Conservation (phyloP, 352 stramenopile species). For the Stramenopiles sp. region DNA sequence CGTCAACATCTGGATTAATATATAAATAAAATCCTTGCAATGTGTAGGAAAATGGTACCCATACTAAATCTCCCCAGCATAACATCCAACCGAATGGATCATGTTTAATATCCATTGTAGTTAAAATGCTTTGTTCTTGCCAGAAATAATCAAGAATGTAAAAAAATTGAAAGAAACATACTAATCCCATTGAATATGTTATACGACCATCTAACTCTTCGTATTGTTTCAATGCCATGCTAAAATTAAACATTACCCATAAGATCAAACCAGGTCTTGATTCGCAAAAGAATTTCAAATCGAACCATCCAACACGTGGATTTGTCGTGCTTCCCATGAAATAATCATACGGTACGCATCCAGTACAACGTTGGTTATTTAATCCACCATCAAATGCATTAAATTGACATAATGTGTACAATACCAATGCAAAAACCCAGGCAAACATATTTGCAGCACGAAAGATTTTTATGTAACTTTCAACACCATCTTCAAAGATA, state of each 20-base stretch:
- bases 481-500: not conserved
- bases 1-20: not conserved
- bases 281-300: constrained; percentile 73
- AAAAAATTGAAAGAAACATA: constrained; percentile 51
- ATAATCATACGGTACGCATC: constrained; percentile 59
- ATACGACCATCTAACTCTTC: constrained; percentile 17
- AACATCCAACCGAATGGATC: constrained; percentile 80
- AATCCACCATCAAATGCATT: not conserved
- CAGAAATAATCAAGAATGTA: constrained; percentile 72
- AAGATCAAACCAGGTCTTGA: constrained; percentile 44
- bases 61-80: constrained; percentile 64
- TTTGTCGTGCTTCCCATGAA: constrained; percentile 73
- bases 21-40: constrained; percentile 31
- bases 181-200: constrained; percentile 40
- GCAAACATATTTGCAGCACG: not conserved
- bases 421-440: not conserved
- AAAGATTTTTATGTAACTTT: not conserved
- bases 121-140: constrained; percentile 62
- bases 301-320: constrained; percentile 37
- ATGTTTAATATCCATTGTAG: constrained; percentile 78
- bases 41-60: constrained; percentile 70
- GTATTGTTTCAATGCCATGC: constrained; percentile 27
- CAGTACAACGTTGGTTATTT: constrained; percentile 34
- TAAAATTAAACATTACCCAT: constrained; percentile 46
- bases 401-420: no score